Conservation (phyloP, 2,329 filamentous ascomycete species). For the Fusarium vanettenii region DNA sequence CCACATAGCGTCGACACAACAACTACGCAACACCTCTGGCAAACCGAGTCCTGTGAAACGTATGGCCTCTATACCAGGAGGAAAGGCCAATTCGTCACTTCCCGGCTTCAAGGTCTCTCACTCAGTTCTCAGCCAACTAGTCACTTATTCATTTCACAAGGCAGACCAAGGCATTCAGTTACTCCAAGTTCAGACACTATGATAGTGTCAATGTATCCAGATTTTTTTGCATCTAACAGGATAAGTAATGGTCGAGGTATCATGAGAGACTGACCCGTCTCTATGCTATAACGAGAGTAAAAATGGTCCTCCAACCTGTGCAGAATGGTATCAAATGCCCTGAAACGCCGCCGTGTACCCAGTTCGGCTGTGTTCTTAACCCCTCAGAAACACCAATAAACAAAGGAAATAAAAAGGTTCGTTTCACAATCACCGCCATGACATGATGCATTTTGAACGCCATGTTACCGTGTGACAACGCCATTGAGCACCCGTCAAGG, state of each 20-base stretch:
- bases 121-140: neutral
- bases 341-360: slow-evolving; percentile 36
- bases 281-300: slow-evolving; percentile 31
- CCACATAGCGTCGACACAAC: neutral
- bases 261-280: slow-evolving; percentile 26
- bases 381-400: slow-evolving; percentile 31
- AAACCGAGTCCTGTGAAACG: neutral
- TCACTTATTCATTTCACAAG: neutral
- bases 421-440: slow-evolving; percentile 11
- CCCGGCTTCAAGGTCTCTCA: neutral
- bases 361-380: slow-evolving; percentile 14
- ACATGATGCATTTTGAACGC: slow-evolving; percentile 14
- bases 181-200: neutral
- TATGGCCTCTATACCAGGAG: neutral
- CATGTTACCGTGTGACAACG: slow-evolving; percentile 18
- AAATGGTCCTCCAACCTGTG: slow-evolving; percentile 30
- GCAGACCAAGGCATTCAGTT: neutral
- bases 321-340: slow-evolving; percentile 45
- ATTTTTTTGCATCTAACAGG: slow-evolving; percentile 16
- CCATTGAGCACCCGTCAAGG: slow-evolving; percentile 16
- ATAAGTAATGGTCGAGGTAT: slow-evolving; percentile 17
- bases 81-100: neutral
- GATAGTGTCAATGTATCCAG: neutral
- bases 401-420: slow-evolving; percentile 2
- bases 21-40: neutral